Base-by-base conservation (phyloP, 176 grass and related monocot genomes). In the Tillandsia leiboldiana region DNA sequence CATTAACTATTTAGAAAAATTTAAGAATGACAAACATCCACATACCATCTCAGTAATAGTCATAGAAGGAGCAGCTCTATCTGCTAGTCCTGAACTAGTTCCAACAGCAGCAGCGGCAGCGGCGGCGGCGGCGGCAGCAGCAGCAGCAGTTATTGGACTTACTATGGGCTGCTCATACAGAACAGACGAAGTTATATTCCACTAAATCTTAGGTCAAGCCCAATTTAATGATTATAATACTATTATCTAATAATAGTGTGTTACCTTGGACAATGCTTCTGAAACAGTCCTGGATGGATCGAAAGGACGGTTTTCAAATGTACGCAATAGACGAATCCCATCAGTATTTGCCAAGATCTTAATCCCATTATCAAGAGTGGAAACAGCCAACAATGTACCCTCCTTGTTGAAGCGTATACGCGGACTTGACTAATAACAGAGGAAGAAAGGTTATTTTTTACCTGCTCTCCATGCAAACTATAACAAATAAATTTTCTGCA, bases 341-440 rank as follows among this genome's bases (percentile, higher is more conserved):
- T 97, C 93, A 77, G 84, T 68, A 77, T 97, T 97, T 74, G 89
- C 93, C 79, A 97, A 77, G 68, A 97, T 91, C 79, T 97, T 97
- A 71, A 97, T 85, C 79, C 89, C 89, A 87, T 83, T 97, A 28
- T 97, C 93, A 85, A 64, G 28, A 58, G 89, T 90, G 80, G 89
- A 92, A 65, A 97, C 89, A 49, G 93, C 93, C 82, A 97, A 81
- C 51, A 97, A 58, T 66, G 79, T 90, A 54, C 93, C 93, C 33
- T 97, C 89, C 72, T 97, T 97, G 77, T 97, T 97, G 65, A 97
- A 97, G 70, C 93, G 86, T 72, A 97, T 87, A 52, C 93, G 75
- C 56, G 93, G 79, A 79, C 93, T 97, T 73, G 83, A 84, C 93
- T 92, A 61, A 66, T 78, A 69, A 69, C 83, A 83, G 61, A 77